phyloP scores from a whole-genome alignment of 306 rosid genomes.

The Trifolium fragiferum region DNA sequence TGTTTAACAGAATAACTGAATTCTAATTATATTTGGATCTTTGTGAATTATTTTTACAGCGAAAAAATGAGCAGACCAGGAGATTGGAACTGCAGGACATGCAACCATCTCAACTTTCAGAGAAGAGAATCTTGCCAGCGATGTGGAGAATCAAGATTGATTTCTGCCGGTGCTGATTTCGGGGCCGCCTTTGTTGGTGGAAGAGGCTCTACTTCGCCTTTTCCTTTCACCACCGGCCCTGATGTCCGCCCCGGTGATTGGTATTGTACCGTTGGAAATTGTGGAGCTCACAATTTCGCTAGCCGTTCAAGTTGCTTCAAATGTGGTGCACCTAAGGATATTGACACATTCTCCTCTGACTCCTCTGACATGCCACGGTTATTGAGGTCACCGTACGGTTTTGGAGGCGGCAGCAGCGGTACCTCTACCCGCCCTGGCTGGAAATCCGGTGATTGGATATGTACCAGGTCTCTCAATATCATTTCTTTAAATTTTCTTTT shows the following conservation, averaged over 20 bases:
- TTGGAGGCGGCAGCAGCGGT: slow-evolving; percentile 43
- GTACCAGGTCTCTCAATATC: slow-evolving; percentile 57
- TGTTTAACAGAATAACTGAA: no score
- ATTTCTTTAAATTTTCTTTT: neutral
- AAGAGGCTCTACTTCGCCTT: slow-evolving; percentile 54
- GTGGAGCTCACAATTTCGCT: slow-evolving; percentile 93
- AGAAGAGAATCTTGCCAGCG: slow-evolving; percentile 88
- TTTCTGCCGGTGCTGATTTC: slow-evolving; percentile 16
- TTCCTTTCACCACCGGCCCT: slow-evolving; percentile 77
- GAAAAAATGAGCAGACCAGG: slow-evolving; percentile 77
- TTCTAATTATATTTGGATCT: neutral
- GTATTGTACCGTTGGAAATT: slow-evolving; percentile 78
- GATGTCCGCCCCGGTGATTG: slow-evolving; percentile 94
- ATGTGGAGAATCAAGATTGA: slow-evolving; percentile 62
- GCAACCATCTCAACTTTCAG: slow-evolving; percentile 86
- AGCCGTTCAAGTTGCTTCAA: slow-evolving; percentile 94
- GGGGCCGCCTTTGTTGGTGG: slow-evolving; percentile 56
- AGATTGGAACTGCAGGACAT: slow-evolving; percentile 94
- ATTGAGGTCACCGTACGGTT: slow-evolving; percentile 52
- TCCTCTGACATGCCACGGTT: slow-evolving; percentile 59
- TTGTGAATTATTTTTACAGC: neutral
- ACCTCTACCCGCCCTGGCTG: slow-evolving; percentile 72
- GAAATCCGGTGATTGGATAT: slow-evolving; percentile 97
- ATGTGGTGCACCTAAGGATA: slow-evolving; percentile 81
- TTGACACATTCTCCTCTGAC: slow-evolving; percentile 46